A percentile compares a stretch with the other conserved stretches of the same genome.
Conservation (phyloP, 306 rosid species). For the Phaseolus lunatus region DNA sequence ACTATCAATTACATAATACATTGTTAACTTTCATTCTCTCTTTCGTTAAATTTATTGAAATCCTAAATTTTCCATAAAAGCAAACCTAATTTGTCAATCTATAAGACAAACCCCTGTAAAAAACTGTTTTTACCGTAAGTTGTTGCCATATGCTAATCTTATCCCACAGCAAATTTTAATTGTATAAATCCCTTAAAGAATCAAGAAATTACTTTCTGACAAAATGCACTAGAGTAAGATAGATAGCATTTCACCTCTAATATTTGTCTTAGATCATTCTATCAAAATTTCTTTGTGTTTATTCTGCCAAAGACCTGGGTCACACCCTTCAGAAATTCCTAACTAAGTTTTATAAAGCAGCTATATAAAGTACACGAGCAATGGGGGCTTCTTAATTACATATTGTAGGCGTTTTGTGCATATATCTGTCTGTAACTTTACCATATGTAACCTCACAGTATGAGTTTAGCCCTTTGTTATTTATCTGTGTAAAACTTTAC, state of each 20-base stretch:
- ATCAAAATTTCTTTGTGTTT: neutral
- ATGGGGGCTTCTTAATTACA: neutral
- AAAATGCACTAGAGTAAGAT: neutral
- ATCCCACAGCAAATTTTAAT: neutral
- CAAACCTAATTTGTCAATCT: neutral
- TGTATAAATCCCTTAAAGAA: no score
- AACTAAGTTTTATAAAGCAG: neutral
- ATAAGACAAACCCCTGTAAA: conserved; percentile 9
- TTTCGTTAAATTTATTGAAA: neutral
- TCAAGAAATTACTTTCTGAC: neutral
- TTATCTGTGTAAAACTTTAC: neutral
- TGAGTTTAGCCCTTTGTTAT: neutral
- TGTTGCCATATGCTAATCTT: conserved; percentile 3
- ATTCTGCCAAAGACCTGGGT: neutral
- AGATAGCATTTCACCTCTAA: neutral
- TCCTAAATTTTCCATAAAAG: neutral
- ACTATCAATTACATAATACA: neutral
- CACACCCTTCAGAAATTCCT: neutral
- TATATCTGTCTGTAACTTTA: no score
- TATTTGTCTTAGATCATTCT: no score
- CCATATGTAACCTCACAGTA: no score
- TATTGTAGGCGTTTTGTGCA: neutral
- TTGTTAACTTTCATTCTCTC: neutral
- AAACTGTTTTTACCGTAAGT: neutral
- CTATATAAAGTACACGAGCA: neutral